These are phyloP conservation scores for Cyberlindnera maritima DNA, from an alignment of 805 yeast species.

Conservation along the genomic window DNA sequence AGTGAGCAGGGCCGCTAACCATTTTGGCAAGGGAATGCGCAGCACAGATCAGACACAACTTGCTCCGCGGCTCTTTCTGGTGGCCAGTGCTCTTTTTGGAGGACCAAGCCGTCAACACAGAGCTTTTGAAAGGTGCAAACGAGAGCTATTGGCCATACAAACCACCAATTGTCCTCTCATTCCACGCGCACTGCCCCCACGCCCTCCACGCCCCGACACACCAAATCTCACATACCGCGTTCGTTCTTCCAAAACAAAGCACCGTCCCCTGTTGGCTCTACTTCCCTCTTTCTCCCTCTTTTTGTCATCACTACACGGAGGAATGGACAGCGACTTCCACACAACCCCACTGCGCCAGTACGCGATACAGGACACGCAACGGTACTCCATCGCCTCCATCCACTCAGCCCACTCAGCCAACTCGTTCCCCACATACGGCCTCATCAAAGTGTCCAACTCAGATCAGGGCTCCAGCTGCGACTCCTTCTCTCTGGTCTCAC, in stretches of 20 bases:
- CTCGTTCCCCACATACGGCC: constrained; percentile 23
- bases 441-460: constrained; percentile 22
- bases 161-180: too few relatives aligned
- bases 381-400: constrained; percentile 7
- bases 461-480: constrained; percentile 24
- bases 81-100: too few relatives aligned
- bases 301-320: background rate
- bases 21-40: background rate
- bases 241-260: too few relatives aligned
- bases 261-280: too few relatives aligned
- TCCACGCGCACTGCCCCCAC: too few relatives aligned
- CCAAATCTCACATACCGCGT: too few relatives aligned
- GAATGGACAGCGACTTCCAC: background rate
- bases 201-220: too few relatives aligned
- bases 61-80: background rate
- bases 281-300: too few relatives aligned
- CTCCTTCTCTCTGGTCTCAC: constrained; percentile 12
- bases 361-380: background rate
- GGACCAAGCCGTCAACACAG: too few relatives aligned
- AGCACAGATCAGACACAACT: background rate
- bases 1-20: background rate
- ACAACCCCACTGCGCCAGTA: constrained; percentile 4
- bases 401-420: constrained; percentile 10
- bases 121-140: too few relatives aligned
- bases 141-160: too few relatives aligned